Base-by-base conservation (phyloP, 768 basidiomycete species). In the Serendipita vermifera region DNA sequence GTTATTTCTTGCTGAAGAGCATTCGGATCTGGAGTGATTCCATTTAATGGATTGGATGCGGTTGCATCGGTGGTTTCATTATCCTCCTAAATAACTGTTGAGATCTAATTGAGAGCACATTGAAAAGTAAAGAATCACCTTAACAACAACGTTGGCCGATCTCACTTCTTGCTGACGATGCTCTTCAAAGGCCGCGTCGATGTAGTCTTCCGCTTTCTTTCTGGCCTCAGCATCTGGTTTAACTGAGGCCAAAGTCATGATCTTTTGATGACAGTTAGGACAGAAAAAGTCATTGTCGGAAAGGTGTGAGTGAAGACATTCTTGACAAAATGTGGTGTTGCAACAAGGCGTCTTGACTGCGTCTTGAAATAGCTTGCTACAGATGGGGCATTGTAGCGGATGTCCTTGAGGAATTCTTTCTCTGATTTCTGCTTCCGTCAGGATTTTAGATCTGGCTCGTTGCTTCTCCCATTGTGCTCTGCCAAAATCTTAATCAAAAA, bases 381-480 rank as follows among this genome's bases (percentile, higher is more conserved):
- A 93, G 67, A 97, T 84, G 5, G 89, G 81, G 69, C 94, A 97
- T 9, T 81, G 77, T 46, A 99, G 75, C 4, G 81, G 65, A 64
- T 98, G 93, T 43, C 82, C 74, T 0, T 91, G 87, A 11, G 80
- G 74, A 41, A 66, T 62, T 53, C 81, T 79, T 64, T 96, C 92
- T 62, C 91, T 87, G 57, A 99, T 77, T 68, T 98, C 96, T 53
- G 83, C 83, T 58, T 79, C 85, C 2, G 91, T 88, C 22, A 96
- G 73, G 38, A 81, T 82, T 65, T 91, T 89, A 3, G 82, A 73
- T 55, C 84, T 78, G 6, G 81, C 74, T 24, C 87, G 80, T 68
- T 94, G 89, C 62, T 88, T 93, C 68, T 97, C 85, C 94, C 94
- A 99, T 15, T 92, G 86, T 55, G 77, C 90, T 38, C 94, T 97